Conservation (phyloP, 1,284 basidiomycete species). For the Leccinum griseonigrum region DNA sequence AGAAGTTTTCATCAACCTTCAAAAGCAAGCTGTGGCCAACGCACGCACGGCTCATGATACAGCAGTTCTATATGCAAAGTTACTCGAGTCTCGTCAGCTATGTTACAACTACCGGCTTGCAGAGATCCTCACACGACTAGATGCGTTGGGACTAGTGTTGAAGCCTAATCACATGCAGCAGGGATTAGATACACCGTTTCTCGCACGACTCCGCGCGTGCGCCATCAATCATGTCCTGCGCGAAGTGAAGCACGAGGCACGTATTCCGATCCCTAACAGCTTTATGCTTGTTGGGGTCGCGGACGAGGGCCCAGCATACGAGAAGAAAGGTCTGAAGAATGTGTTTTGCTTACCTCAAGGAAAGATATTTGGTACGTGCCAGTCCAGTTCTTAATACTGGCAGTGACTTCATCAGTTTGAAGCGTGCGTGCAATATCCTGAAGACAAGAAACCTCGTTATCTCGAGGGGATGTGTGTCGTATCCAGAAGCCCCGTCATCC, state of each 20-base stretch:
- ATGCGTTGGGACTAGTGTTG: conserved; percentile 48
- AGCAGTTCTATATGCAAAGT: conserved; percentile 41
- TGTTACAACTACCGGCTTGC: conserved; percentile 51
- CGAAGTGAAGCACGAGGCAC: conserved; percentile 69
- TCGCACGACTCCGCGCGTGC: conserved; percentile 53
- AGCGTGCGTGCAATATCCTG: conserved; percentile 57
- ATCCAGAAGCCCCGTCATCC: conserved; percentile 64
- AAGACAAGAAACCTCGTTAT: conserved; percentile 46
- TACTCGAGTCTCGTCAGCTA: conserved; percentile 51
- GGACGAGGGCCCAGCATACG: conserved; percentile 69
- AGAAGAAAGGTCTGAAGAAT: conserved; percentile 43
- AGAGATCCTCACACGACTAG: conserved; percentile 49
- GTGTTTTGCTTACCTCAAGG: conserved; percentile 52
- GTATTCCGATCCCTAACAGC: conserved; percentile 67
- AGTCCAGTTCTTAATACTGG: neutral
- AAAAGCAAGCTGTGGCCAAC: conserved; percentile 49
- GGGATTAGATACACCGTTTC: conserved; percentile 54
- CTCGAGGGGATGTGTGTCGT: conserved; percentile 59
- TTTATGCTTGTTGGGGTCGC: conserved; percentile 74
- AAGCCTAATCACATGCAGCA: conserved; percentile 34
- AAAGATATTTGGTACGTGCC: conserved; percentile 59
- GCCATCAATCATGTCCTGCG: conserved; percentile 61
- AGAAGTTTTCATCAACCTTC: conserved; percentile 55
- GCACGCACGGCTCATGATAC: conserved; percentile 56
- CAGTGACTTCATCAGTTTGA: conserved; percentile 30